Conservation (phyloP, 306 rosid species). For the Spatholobus suberectus region DNA sequence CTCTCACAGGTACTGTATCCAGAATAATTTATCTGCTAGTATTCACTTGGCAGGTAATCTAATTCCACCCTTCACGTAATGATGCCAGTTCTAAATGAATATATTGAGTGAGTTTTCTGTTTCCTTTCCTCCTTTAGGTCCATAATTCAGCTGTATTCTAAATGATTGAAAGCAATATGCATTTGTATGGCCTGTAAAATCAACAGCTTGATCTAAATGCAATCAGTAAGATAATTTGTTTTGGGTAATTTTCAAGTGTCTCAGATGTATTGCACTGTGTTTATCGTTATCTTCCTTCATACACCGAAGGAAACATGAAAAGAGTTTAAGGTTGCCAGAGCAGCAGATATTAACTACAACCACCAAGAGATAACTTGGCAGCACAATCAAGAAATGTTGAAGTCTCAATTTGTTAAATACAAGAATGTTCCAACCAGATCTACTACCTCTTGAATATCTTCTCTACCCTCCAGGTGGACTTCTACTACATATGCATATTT, state of each 20-base stretch:
- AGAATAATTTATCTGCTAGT: conserved; percentile 56
- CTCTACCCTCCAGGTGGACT: neutral
- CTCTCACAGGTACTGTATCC: conserved; percentile 47
- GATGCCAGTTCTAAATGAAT: conserved; percentile 49
- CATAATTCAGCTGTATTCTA: conserved; percentile 48
- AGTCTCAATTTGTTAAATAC: neutral
- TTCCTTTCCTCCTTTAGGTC: conserved; percentile 20
- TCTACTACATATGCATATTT: neutral
- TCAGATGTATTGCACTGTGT: neutral
- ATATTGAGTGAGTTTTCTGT: conserved; percentile 46
- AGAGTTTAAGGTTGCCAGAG: neutral
- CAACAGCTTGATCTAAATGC: conserved; percentile 50
- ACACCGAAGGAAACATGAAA: neutral
- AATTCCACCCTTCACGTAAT: conserved; percentile 43
- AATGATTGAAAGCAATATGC: conserved; percentile 46
- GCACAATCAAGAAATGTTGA: neutral
- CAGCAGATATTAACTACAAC: neutral
- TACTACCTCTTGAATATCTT: neutral
- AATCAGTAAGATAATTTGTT: conserved; percentile 32
- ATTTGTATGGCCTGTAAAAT: conserved; percentile 54
- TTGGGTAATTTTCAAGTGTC: neutral
- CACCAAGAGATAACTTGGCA: neutral
- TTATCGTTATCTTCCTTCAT: neutral
- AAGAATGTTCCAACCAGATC: neutral
- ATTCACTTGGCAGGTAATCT: conserved; percentile 48